Evolutionary conservation across 495 filamentous ascomycete genomes (phyloP), one percentile per base, ranked within the genome.

Genomic region (Trichoderma virens): DNA sequence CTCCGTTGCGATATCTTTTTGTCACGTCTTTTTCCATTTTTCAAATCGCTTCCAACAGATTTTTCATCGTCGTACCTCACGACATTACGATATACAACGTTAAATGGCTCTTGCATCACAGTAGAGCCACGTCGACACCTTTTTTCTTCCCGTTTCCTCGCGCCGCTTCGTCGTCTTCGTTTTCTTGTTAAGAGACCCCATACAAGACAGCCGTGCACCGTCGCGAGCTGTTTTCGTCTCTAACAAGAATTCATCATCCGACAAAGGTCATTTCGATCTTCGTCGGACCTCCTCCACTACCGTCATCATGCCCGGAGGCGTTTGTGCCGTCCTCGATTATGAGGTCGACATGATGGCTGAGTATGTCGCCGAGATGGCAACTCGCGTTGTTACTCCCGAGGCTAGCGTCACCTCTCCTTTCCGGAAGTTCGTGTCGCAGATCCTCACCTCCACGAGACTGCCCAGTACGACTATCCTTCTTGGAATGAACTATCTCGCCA

Each of bases 281-380:
- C 34, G 54, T 65, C 63, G 63, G 54, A 35, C 63, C 20, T 28
- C 34, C 35, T 32, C 30, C 31, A 47, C 18, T 27, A 66, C 23
- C 51, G 51, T 47, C 65, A 66, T 45, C 60, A 82, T 82, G 79
- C 83, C 75, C 67, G 94, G 94, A 78, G 94, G 94, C 69, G 95
- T 99, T 43, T 93, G 94, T 70, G 90, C 91, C 63, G 88, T 95
- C 75, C 85, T 99, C 74, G 95, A 99, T 80, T 99, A 99, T 76
- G 94, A 98, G 74, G 94, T 98, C 86, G 92, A 97, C 68, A 82
- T 91, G 74, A 99, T 98, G 92, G 90, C 92, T 63, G 93, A 97
- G 71, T 99, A 96, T 78, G 94, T 99, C 72, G 87, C 92, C 62
- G 90, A 97, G 71, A 95, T 93, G 86, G 86, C 94, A 62, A 84